phyloP scores from a whole-genome alignment of 306 rosid genomes.

The Casuarina glauca region DNA sequence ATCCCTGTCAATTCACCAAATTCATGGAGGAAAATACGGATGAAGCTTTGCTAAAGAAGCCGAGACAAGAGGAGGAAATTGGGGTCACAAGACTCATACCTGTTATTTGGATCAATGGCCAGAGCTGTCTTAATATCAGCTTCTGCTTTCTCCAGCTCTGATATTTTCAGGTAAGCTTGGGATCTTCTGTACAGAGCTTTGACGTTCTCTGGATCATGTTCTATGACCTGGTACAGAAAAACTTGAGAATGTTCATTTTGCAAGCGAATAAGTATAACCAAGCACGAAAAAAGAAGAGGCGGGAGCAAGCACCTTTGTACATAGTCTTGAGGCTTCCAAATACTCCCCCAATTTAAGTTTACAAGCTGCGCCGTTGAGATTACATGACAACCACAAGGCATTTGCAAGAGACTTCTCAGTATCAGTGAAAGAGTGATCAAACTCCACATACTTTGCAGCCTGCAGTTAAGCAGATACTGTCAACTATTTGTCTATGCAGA shows the following conservation, averaged over 20 bases:
- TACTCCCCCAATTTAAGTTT: constrained; percentile 52
- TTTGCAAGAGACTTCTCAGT: constrained; percentile 43
- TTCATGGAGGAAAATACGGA: not conserved
- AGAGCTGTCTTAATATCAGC: constrained; percentile 55
- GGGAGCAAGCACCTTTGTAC: constrained; percentile 45
- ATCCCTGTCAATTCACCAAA: constrained; percentile 43
- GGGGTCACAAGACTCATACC: constrained; percentile 29
- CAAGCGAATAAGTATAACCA: not conserved
- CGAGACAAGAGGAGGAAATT: constrained; percentile 1
- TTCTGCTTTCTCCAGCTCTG: constrained; percentile 63
- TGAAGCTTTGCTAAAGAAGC: not conserved
- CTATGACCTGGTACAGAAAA: constrained; percentile 41
- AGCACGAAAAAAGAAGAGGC: not conserved
- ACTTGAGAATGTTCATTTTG: not conserved
- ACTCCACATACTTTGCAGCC: constrained; percentile 55
- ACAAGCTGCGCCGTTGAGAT: constrained; percentile 66
- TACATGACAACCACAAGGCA: constrained; percentile 47
- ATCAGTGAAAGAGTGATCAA: constrained; percentile 55
- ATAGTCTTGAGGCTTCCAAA: constrained; percentile 48
- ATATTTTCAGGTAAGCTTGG: constrained; percentile 55
- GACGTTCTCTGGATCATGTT: constrained; percentile 49
- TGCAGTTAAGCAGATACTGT: constrained; percentile 26
- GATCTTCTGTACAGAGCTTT: constrained; percentile 74
- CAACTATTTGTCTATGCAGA: not conserved
- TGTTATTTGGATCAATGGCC: constrained; percentile 58